Percentiles rank a stretch among this genome's conserved stretches.
Conservation (phyloP, 2,329 filamentous ascomycete species). For the Aspergillus bombycis region DNA sequence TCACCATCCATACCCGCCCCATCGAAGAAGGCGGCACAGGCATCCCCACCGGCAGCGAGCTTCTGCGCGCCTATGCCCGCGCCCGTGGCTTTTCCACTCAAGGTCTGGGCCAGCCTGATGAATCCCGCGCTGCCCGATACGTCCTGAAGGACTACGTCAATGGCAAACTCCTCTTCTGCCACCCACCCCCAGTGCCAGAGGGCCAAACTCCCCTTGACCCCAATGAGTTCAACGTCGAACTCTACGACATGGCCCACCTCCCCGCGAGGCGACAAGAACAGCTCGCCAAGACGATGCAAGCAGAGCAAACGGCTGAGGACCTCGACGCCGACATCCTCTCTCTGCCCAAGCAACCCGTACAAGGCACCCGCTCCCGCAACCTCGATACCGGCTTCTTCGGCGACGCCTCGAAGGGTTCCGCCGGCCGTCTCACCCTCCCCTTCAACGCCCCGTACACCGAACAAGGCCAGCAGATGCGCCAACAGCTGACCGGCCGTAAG, state of each 20-base stretch:
- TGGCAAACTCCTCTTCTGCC: conserved; percentile 89
- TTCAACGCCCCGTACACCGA: conserved; percentile 90
- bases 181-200: conserved; percentile 70
- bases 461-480: conserved; percentile 73
- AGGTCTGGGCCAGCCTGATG: conserved; percentile 87
- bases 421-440: conserved; percentile 72
- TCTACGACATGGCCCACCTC: conserved; percentile 82
- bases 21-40: conserved; percentile 93
- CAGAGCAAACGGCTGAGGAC: conserved; percentile 26
- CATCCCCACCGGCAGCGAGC: conserved; percentile 77
- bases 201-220: conserved; percentile 60
- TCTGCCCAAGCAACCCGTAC: conserved; percentile 46
- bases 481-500: conserved; percentile 81
- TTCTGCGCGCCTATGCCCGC: conserved; percentile 82
- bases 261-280: conserved; percentile 78
- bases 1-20: conserved; percentile 79
- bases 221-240: conserved; percentile 79
- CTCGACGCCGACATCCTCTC: conserved; percentile 24
- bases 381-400: conserved; percentile 92
- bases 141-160: conserved; percentile 97
- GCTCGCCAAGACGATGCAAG: conserved; percentile 48
- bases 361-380: conserved; percentile 72
- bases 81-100: conserved; percentile 90
- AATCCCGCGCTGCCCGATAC: conserved; percentile 85
- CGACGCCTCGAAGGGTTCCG: conserved; percentile 58